Conservation (phyloP, 306 rosid genomes). For the Cucurbita pepo region DNA sequence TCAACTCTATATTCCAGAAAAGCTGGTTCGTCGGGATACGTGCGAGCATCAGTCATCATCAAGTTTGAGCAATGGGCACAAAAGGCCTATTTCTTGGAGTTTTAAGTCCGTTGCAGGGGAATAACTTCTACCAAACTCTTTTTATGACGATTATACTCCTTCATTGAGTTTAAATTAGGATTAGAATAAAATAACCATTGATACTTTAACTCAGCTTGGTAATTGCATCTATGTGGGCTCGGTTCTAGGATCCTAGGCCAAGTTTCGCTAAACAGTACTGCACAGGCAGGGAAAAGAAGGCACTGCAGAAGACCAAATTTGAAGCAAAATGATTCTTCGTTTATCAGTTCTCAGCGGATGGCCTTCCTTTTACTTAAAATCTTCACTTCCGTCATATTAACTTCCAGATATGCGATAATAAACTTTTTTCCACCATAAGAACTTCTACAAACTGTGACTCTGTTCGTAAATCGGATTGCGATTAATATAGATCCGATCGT, state of each 20-base stretch:
- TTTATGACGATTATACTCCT: constrained; percentile 4
- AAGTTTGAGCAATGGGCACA: background rate
- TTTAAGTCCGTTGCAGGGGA: background rate
- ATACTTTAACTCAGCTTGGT: constrained; percentile 11
- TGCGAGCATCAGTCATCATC: constrained; percentile 4
- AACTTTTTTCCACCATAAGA: background rate
- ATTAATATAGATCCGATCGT: background rate
- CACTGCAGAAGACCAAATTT: background rate
- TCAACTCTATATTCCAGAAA: constrained; percentile 5
- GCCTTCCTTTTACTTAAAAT: background rate
- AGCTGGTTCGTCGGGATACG: constrained; percentile 6
- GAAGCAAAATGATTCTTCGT: constrained; percentile 17
- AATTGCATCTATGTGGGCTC: constrained; percentile 10
- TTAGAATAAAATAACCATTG: background rate
- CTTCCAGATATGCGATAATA: background rate
- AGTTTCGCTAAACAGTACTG: background rate
- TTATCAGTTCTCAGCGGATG: background rate
- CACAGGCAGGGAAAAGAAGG: background rate
- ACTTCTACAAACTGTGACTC: background rate
- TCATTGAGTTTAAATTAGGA: background rate
- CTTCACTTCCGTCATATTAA: background rate
- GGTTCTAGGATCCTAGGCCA: background rate
- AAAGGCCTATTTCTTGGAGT: background rate
- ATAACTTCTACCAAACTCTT: background rate
- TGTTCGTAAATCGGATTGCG: background rate